Conservation (phyloP, 768 basidiomycete genomes). For the Psilocybe cyanescens region DNA sequence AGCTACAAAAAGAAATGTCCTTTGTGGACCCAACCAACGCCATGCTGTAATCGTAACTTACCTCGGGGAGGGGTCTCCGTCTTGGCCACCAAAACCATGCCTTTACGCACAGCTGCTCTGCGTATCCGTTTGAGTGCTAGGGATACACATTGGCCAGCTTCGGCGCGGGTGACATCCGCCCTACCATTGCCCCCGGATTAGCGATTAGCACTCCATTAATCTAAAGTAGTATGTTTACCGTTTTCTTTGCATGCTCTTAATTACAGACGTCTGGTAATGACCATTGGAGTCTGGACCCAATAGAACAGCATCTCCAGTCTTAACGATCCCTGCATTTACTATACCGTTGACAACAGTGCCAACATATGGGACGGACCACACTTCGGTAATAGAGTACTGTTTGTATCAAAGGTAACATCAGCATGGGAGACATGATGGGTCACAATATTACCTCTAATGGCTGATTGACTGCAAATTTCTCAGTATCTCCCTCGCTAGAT, state of each 20-base stretch:
- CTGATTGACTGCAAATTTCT: constrained; percentile 79
- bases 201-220: background rate
- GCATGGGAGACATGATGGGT: background rate
- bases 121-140: constrained; percentile 90
- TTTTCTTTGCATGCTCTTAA: constrained; percentile 96
- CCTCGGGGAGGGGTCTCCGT: constrained; percentile 80
- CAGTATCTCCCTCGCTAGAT: constrained; percentile 81
- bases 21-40: background rate
- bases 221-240: constrained; percentile 45
- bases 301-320: constrained; percentile 80
- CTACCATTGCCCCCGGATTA: constrained; percentile 35
- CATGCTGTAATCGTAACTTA: constrained; percentile 25
- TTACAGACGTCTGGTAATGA: constrained; percentile 74
- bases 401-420: constrained; percentile 1
- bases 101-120: constrained; percentile 83
- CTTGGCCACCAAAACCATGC: constrained; percentile 90
- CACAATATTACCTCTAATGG: constrained; percentile 66
- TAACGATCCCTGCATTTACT: constrained; percentile 73
- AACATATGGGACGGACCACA: constrained; percentile 88
- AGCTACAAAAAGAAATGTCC: constrained; percentile 43
- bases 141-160: constrained; percentile 96
- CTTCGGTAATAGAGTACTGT: constrained; percentile 84
- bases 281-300: constrained; percentile 95
- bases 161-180: constrained; percentile 80
- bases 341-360: constrained; percentile 88